Evolutionary conservation across 163 green algal species (phyloP).

Genomic region (Prototheca stagnorum): DNA sequence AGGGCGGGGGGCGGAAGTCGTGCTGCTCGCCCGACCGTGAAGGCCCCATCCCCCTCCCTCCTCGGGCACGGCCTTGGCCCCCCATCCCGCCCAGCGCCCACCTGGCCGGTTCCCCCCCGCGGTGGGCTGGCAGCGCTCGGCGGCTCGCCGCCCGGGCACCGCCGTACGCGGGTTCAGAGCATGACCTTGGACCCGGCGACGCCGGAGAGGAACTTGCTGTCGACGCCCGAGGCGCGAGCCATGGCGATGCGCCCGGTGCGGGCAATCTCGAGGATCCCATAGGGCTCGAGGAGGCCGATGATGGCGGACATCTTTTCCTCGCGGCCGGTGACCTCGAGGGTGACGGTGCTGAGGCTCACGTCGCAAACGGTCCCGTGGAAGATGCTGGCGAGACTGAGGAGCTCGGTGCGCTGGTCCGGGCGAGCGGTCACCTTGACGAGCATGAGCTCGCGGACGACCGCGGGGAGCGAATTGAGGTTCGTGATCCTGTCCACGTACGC

Average conservation of each 20-base stretch:
- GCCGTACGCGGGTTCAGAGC: slow-evolving; percentile 5
- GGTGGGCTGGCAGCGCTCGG: too few relatives aligned
- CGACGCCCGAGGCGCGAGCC: slow-evolving; percentile 65
- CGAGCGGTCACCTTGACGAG: slow-evolving; percentile 81
- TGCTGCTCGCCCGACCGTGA: too few relatives aligned
- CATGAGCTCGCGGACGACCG: slow-evolving; percentile 81
- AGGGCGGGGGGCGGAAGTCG: too few relatives aligned
- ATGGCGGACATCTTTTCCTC: slow-evolving; percentile 78
- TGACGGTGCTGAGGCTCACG: slow-evolving; percentile 58
- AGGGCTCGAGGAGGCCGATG: slow-evolving; percentile 72
- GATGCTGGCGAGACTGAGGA: slow-evolving; percentile 70
- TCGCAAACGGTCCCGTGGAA: slow-evolving; percentile 76
- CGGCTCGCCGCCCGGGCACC: not conserved
- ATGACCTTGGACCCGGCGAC: slow-evolving; percentile 15
- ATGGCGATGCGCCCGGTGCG: slow-evolving; percentile 76
- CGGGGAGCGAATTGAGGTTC: slow-evolving; percentile 66
- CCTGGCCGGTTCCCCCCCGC: too few relatives aligned
- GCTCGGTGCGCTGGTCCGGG: slow-evolving; percentile 51
- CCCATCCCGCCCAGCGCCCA: too few relatives aligned
- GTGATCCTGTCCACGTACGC: slow-evolving; percentile 53
- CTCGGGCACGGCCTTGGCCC: too few relatives aligned
- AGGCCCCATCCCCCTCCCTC: too few relatives aligned
- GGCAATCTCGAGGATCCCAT: slow-evolving; percentile 89
- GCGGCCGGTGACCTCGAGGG: slow-evolving; percentile 77
- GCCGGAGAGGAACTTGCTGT: slow-evolving; percentile 33